A percentile compares a stretch with the other conserved stretches of the same genome.
These are phyloP conservation scores for Limnanthes douglasii DNA, from an alignment of 345 rosid genomes.

Conservation along the genomic window DNA sequence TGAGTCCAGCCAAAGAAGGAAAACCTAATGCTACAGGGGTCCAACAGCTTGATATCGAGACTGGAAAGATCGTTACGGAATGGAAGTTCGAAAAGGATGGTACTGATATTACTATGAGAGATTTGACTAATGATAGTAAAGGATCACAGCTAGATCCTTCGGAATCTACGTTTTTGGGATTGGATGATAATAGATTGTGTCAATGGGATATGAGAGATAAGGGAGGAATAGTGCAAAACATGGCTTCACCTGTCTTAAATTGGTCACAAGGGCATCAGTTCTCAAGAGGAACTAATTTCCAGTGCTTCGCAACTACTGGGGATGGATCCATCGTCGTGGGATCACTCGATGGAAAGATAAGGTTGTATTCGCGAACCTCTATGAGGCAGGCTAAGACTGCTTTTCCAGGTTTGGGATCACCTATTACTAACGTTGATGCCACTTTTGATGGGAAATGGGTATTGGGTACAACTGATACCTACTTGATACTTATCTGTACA, in stretches of 20 bases:
- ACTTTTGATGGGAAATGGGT: slow-evolving; percentile 95
- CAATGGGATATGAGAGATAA: slow-evolving; percentile 97
- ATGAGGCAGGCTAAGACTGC: slow-evolving; percentile 95
- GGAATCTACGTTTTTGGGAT: slow-evolving; percentile 78
- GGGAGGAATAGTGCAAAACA: slow-evolving; percentile 69
- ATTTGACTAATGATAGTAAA: slow-evolving; percentile 69
- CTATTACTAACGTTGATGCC: slow-evolving; percentile 78
- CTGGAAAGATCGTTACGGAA: slow-evolving; percentile 73
- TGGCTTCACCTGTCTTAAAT: slow-evolving; percentile 57
- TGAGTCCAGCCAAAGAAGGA: slow-evolving; percentile 74
- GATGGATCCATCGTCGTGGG: slow-evolving; percentile 92
- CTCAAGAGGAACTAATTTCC: slow-evolving; percentile 87
- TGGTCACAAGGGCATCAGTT: slow-evolving; percentile 96
- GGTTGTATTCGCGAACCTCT: slow-evolving; percentile 69
- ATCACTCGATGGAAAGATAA: slow-evolving; percentile 85
- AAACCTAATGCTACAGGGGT: slow-evolving; percentile 52
- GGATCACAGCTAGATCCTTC: slow-evolving; percentile 93
- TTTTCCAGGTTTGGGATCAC: slow-evolving; percentile 94
- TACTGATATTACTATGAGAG: slow-evolving; percentile 72
- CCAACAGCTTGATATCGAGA: slow-evolving; percentile 77
- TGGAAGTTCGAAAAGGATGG: slow-evolving; percentile 95
- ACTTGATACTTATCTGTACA: slow-evolving; percentile 75
- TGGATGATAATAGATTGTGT: slow-evolving; percentile 87
- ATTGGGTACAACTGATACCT: slow-evolving; percentile 80
- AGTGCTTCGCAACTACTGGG: slow-evolving; percentile 87